Evolutionary conservation across 164 flowering plant species (phyloP), one percentile per base, ranked within the genome.

Genomic region (Santalum album): DNA sequence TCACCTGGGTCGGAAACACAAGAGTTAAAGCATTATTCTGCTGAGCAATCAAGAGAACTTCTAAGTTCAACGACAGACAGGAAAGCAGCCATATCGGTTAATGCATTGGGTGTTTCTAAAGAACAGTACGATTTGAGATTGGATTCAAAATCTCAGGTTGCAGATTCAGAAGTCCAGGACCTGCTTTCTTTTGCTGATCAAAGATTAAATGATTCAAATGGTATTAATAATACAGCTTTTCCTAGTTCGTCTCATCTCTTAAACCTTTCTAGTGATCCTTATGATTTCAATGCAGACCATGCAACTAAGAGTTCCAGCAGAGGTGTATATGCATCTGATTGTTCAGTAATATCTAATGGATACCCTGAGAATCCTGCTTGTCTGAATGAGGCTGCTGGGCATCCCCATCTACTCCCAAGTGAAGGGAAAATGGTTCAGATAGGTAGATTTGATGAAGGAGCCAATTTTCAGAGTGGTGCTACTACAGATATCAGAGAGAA

Each of bases 171-270:
- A 51, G 51, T 2, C 80, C 81, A 80, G 27, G 80, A 76, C 70
- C 29, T 76, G 50, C 23, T 59, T 46, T 64, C 73, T 25, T 77
- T 80, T 64, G 69, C 73, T 54, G 59, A 58, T 59, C 86, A 78
- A 60, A 72, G 81, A 56, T 65, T 63, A 2, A 72, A 66, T 26
- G 88, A 82, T 72, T 72, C 85, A 21, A 76, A 78, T 64, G 65
- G 73, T 54, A 57, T 63, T 14, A 59, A 42, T 24, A 60, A 57
- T 40, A n/a, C 68, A 35, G 23, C 49, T 49, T 55, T 15, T 23
- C 55, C 55, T 23, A 14, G 21, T 42, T n/a, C 21, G 11, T n/a
- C 38, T 50, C 65, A 62, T 57, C 19, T 44, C 12, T 29, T 69
- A 12, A 73, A 66, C 55, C 54, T 60, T 59, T 54, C 56, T 17